Base-by-base conservation (phyloP, 2,329 filamentous ascomycete genomes). In the Lecanosticta acicola region DNA sequence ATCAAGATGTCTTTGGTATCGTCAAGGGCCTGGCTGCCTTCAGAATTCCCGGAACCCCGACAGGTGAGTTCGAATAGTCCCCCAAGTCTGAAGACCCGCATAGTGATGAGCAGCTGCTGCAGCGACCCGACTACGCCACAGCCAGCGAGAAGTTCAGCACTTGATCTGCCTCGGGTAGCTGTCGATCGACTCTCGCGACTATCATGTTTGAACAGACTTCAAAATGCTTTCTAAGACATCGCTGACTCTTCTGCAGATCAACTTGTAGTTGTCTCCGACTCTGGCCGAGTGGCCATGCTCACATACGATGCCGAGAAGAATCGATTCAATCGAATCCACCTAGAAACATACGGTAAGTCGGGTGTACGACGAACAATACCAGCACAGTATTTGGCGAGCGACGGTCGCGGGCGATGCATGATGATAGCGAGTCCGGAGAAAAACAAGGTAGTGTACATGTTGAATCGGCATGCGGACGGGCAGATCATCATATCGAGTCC, bases 401-500 rank as follows among this genome's bases (percentile, higher is more conserved):
- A 99, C 62, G 93, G 93, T 20, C 95, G 95, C 68, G 93, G 93
- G 45, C 82, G 93, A 71, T 94, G 94, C 45, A 95, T 91, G 64
- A 77, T 99, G 64, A 87, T 97, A 51, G 89, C 93, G 8, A 91
- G 90, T 3, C 78, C 91, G 45, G 94, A 99, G 72, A 98, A 98
- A 78, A 98, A 97, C 73, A 98, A 98, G 73, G 84, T 99, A 46
- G 93, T 98, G 57, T 99, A 98, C 70, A 91, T 98, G 61, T 77
- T 98, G 57, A 97, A 97, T 68, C 84, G 94, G 55, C 94, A 95
- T 70, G 80, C 89, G 2, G 88, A 97, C 68, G 90, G 90, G 14
- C 87, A 95, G 67, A 80, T 98, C 59, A 94, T 90, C 33, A 98
- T 98, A 41, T 98, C 93, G 3, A 98, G 93, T 11, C 93, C 93